A percentile compares a stretch with the other conserved stretches of the same genome.
Evolutionary conservation across 345 rosid genomes (phyloP).

Genomic region (Ceriops zippeliana): DNA sequence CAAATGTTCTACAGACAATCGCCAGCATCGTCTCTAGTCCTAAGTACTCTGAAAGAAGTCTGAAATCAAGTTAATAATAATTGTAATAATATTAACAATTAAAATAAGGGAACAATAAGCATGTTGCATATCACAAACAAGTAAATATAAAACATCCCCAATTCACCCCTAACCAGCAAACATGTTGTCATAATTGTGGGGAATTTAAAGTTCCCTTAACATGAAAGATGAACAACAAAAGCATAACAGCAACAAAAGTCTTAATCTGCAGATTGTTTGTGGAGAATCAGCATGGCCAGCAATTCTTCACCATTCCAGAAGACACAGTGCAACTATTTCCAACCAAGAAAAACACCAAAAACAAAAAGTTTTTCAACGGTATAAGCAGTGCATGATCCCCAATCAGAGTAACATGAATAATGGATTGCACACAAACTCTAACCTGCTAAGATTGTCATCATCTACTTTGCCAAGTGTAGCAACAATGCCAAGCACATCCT

Average conservation of each 20-base stretch:
- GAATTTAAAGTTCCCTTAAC: too few species aligned
- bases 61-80: conserved; percentile 11
- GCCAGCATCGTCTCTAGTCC: conserved; percentile 79
- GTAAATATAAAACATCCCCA: too few species aligned
- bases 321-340: not conserved
- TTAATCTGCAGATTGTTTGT: not conserved
- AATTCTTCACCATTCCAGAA: not conserved
- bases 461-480: conserved; percentile 75
- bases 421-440: conserved; percentile 7
- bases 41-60: conserved; percentile 73
- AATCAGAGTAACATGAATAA: conserved; percentile 3
- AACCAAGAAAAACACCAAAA: not conserved
- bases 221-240: too few species aligned
- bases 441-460: conserved; percentile 78
- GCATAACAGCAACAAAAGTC: not conserved
- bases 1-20: conserved; percentile 63
- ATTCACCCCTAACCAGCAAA: too few species aligned
- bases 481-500: conserved; percentile 70
- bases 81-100: too few species aligned
- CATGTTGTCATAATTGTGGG: too few species aligned
- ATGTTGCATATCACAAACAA: not conserved
- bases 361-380: not conserved
- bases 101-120: too few species aligned
- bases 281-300: not conserved
- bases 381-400: not conserved